These are phyloP conservation scores for Flaveria linearis DNA, from an alignment of 129 eudicot genomes.

Conservation along the genomic window DNA sequence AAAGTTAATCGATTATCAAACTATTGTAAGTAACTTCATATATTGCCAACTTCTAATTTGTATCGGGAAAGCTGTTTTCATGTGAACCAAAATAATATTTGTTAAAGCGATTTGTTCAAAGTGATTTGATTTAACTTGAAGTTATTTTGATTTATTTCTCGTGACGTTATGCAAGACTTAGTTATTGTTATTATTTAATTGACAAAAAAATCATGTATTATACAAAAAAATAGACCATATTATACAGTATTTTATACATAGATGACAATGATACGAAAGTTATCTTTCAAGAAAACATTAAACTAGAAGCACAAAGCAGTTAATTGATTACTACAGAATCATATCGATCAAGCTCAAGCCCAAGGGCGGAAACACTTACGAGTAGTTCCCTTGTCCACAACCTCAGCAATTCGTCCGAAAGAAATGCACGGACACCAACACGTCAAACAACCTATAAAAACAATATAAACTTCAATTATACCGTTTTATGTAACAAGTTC, in stretches of 20 bases:
- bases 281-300: not conserved
- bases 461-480: not conserved
- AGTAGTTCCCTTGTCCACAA: constrained; percentile 57
- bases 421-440: constrained; percentile 68
- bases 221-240: too few relatives aligned
- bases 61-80: too few relatives aligned
- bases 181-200: too few relatives aligned
- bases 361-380: constrained; percentile 38
- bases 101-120: too few relatives aligned
- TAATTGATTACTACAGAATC: not conserved
- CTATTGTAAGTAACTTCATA: too few relatives aligned
- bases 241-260: too few relatives aligned
- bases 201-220: too few relatives aligned
- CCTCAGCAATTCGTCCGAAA: constrained; percentile 61
- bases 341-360: not conserved
- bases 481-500: not conserved
- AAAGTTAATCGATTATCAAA: too few relatives aligned
- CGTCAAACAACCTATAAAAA: constrained; percentile 46
- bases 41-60: too few relatives aligned
- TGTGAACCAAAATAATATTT: too few relatives aligned
- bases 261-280: too few relatives aligned
- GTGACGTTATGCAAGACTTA: not conserved
- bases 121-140: too few relatives aligned
- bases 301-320: not conserved
- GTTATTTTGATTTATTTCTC: not conserved